Base-by-base conservation (phyloP, 2,329 filamentous ascomycete genomes). In the Aspergillus sp. region DNA sequence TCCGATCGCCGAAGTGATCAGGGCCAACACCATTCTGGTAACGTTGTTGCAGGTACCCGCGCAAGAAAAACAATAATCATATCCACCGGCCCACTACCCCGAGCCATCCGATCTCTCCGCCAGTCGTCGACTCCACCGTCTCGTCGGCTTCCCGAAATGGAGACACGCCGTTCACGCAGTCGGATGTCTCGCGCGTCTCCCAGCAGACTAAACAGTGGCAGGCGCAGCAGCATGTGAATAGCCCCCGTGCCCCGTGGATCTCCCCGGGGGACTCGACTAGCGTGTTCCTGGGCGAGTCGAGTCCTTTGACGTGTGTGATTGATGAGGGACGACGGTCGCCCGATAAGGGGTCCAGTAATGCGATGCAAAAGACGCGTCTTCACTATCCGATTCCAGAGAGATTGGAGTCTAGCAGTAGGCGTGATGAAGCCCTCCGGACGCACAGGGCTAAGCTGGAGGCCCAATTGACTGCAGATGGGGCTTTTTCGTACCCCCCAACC, bases 271-370 rank as follows among this genome's bases (percentile, higher is more conserved):
- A 58, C 22, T 31, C 54, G 24, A 12, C 57, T 11, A 53, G 20
- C n/a, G 49, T 50, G 18, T 81, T 81, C 53, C 75, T 82, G 5
- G 78, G 79, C 36, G 79, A 81, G 56, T 81, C 79, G 1, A 81
- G 75, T 53, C 80, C 81, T 1, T 73, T 83, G 47, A 78, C 80
- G 14, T 83, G 81, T 59, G 78, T 84, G 3, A 78, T 77, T 12
- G 78, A 80, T 36, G 77, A 81, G 53, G 69, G 64, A 4, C 66
- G 63, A 16, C 65, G 66, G 46, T 70, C 68, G 2, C 69, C 67
- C 2, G 66, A 70, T 26, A 68, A 69, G 56, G 68, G 67, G 32
- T 71, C 73, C 31, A 69, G 69, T 5, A 67, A 66, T 29, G 73
- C 66, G 18, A 69, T 72, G 51, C 73, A 75, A 29, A 74, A 71